Percentiles rank a stretch among this genome's conserved stretches.
Conservation (phyloP, 345 rosid genomes). For the Barbarea vulgaris region DNA sequence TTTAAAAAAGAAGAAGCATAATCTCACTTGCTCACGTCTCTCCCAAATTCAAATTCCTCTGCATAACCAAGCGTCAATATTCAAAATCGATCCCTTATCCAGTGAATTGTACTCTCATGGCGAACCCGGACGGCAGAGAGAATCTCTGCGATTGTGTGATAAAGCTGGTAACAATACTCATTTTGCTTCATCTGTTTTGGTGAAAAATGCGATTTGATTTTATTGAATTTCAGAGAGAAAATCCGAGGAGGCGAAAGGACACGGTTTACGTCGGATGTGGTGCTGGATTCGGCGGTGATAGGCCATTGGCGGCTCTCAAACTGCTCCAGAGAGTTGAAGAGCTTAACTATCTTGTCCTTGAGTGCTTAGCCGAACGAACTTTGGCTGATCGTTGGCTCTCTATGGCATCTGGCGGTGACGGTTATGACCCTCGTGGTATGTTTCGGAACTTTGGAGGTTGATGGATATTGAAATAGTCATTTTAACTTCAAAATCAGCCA, state of each 20-base stretch:
- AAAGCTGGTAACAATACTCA: conserved; percentile 22
- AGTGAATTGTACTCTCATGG: conserved; percentile 8
- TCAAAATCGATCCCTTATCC: not conserved
- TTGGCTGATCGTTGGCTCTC: conserved; percentile 76
- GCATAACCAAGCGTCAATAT: conserved; percentile 2
- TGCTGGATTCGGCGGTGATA: conserved; percentile 93
- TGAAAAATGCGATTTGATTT: not conserved
- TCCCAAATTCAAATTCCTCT: conserved; percentile 24
- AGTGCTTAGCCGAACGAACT: conserved; percentile 92
- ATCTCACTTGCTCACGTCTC: conserved; percentile 7
- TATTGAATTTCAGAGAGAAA: conserved; percentile 56
- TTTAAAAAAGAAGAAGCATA: no score
- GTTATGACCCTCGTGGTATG: conserved; percentile 79
- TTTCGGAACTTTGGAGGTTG: not conserved
- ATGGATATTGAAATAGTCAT: not conserved
- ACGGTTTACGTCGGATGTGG: conserved; percentile 85
- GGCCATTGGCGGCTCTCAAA: conserved; percentile 78
- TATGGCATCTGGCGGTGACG: conserved; percentile 63
- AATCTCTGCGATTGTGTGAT: conserved; percentile 28
- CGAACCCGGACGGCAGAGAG: not conserved
- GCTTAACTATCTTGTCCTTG: conserved; percentile 82
- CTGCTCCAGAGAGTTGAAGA: conserved; percentile 68
- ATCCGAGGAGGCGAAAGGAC: conserved; percentile 60
- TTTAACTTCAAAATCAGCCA: not conserved
- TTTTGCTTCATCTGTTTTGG: not conserved